A percentile compares a stretch with the other conserved stretches of the same genome.
These are phyloP conservation scores for Yamadazyma phyllophila DNA, from an alignment of 805 yeast genomes.

Conservation along the genomic window DNA sequence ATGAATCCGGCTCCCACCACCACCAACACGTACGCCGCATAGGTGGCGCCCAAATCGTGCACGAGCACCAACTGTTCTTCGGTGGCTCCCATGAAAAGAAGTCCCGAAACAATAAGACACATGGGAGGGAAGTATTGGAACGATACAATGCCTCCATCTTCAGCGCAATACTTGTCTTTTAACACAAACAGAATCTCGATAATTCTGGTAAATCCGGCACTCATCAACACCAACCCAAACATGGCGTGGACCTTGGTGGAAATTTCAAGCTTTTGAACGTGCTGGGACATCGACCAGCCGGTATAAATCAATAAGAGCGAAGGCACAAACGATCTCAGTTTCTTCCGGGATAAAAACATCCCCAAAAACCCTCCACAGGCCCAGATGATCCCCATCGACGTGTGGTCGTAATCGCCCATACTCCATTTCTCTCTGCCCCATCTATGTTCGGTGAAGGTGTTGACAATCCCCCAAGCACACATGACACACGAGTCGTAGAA, in stretches of 20 bases:
- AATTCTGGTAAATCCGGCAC: conserved; percentile 73
- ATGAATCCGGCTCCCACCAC: conserved; percentile 72
- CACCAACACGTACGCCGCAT: conserved; percentile 75
- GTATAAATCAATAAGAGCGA: conserved; percentile 80
- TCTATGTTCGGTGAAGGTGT: conserved; percentile 94
- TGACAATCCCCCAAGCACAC: conserved; percentile 88
- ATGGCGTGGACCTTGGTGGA: conserved; percentile 86
- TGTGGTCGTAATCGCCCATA: conserved; percentile 93
- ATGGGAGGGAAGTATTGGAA: conserved; percentile 90
- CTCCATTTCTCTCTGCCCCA: conserved; percentile 91
- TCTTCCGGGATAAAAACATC: conserved; percentile 58
- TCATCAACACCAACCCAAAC: conserved; percentile 79
- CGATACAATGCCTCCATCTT: conserved; percentile 49
- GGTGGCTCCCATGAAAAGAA: conserved; percentile 86
- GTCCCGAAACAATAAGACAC: conserved; percentile 73
- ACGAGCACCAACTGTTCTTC: conserved; percentile 82
- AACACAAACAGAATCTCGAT: conserved; percentile 79
- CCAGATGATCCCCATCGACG: conserved; percentile 95
- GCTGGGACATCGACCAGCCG: conserved; percentile 94
- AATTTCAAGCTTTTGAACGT: conserved; percentile 68
- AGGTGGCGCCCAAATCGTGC: conserved; percentile 74
- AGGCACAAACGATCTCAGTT: conserved; percentile 75
- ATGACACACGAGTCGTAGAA: conserved; percentile 78
- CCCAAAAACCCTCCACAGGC: conserved; percentile 94
- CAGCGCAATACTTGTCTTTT: conserved; percentile 49